phyloP scores from a whole-genome alignment of 2,329 filamentous ascomycete species.

The Lasiodiplodia hormozganensis region DNA sequence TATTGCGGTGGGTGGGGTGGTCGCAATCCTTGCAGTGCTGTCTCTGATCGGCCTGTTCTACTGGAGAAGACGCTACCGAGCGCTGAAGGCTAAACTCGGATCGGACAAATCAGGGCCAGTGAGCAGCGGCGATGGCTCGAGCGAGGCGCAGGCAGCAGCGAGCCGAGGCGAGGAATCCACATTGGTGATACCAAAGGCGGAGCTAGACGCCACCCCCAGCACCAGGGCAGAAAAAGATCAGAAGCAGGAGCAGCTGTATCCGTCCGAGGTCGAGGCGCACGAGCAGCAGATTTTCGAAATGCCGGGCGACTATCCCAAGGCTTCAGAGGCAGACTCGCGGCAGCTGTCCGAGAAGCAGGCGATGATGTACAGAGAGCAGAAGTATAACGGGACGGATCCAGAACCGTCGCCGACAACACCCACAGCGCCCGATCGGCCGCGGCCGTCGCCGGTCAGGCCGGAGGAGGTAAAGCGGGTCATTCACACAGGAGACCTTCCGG shows the following conservation, averaged over 20 bases:
- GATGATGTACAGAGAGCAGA: constrained; percentile 52
- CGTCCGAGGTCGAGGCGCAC: constrained; percentile 44
- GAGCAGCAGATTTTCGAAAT: constrained; percentile 55
- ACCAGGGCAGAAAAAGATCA: neutral
- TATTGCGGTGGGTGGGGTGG: constrained; percentile 51
- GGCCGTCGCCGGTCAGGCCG: constrained; percentile 23
- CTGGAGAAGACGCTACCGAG: constrained; percentile 34
- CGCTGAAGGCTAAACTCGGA: constrained; percentile 10
- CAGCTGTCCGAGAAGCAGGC: constrained; percentile 57
- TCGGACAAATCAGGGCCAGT: constrained; percentile 31
- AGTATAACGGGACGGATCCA: constrained; percentile 54
- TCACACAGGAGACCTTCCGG: neutral
- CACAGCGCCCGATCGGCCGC: constrained; percentile 12
- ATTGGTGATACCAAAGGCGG: constrained; percentile 54
- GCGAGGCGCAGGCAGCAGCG: constrained; percentile 7
- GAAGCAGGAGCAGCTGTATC: constrained; percentile 11
- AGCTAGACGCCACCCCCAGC: constrained; percentile 40
- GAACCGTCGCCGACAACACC: constrained; percentile 30
- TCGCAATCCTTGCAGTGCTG: constrained; percentile 40
- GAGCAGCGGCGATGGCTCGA: constrained; percentile 17
- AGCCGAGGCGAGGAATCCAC: constrained; percentile 28
- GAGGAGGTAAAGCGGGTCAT: constrained; percentile 28
- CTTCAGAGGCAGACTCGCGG: constrained; percentile 57
- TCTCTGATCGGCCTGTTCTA: constrained; percentile 43
- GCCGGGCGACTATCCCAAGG: constrained; percentile 62